Evolutionary conservation across 2,329 filamentous ascomycete genomes (phyloP).

Genomic region (Lachnellula willkommii): DNA sequence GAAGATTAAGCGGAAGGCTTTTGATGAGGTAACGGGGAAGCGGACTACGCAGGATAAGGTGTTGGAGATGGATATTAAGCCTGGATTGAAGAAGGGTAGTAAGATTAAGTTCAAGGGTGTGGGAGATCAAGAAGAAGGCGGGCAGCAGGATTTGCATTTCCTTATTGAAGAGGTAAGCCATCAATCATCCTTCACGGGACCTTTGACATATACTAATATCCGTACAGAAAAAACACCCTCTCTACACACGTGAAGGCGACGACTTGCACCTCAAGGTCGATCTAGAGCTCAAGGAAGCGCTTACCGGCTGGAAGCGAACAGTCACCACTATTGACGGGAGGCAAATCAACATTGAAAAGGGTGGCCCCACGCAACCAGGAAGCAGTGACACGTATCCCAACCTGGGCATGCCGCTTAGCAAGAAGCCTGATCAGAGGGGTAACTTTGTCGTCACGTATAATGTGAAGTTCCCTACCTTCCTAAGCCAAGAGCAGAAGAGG

Average conservation of each 20-base stretch:
- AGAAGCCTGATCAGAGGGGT: conserved; percentile 77
- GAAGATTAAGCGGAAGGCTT: conserved; percentile 96
- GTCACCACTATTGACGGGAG: conserved; percentile 90
- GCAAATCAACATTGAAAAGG: conserved; percentile 71
- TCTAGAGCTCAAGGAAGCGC: conserved; percentile 83
- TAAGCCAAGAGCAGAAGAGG: conserved; percentile 75
- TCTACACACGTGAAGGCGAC: conserved; percentile 83
- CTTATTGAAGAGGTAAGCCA: conserved; percentile 81
- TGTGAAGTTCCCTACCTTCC: conserved; percentile 78
- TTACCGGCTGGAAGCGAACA: conserved; percentile 91
- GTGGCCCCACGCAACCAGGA: conserved; percentile 79
- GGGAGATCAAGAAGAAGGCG: conserved; percentile 95
- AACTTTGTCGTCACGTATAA: conserved; percentile 88
- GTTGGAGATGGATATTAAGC: conserved; percentile 90
- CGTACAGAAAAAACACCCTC: conserved; percentile 73
- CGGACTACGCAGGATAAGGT: conserved; percentile 83
- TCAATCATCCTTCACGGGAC: neutral
- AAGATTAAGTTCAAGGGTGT: conserved; percentile 98
- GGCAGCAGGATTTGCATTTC: conserved; percentile 91
- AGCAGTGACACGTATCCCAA: conserved; percentile 76
- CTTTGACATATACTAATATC: conserved; percentile 36
- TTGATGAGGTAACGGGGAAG: conserved; percentile 74
- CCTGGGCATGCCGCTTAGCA: conserved; percentile 91
- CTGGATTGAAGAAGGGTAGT: conserved; percentile 89
- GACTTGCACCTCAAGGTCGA: conserved; percentile 75